phyloP scores from a whole-genome alignment of 106 monocot species.

The Phalaenopsis aphrodite region DNA sequence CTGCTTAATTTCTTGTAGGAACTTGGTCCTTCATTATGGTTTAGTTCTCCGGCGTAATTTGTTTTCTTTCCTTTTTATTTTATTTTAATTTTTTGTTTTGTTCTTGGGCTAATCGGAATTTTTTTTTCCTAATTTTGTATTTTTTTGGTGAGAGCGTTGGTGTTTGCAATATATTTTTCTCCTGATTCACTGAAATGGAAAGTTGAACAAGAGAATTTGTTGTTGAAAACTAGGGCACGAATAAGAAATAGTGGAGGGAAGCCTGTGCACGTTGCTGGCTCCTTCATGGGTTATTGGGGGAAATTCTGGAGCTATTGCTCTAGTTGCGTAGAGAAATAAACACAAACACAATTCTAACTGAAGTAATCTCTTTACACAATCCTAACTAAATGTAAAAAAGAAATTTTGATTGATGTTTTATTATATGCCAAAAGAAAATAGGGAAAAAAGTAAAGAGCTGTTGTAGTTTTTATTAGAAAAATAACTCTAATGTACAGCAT shows the following conservation, averaged over 20 bases:
- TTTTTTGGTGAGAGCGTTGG: neutral
- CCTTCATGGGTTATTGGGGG: too few species aligned
- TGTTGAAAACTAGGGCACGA: conserved; percentile 3
- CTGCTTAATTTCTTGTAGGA: neutral
- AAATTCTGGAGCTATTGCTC: too few species aligned
- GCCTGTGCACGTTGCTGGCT: too few species aligned
- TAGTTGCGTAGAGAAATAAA: too few species aligned
- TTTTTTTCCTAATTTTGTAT: neutral
- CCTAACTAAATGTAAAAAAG: too few species aligned
- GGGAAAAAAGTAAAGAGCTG: too few species aligned
- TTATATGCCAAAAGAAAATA: too few species aligned
- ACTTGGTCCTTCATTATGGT: neutral
- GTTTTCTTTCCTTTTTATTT: neutral
- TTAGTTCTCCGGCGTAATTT: neutral
- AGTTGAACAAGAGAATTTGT: neutral
- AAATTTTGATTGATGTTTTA: too few species aligned
- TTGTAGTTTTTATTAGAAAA: too few species aligned
- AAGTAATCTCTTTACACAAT: too few species aligned
- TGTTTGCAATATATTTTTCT: neutral
- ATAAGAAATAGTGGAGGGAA: neutral
- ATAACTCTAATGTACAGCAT: too few species aligned
- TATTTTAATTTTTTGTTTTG: neutral
- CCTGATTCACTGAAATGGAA: neutral
- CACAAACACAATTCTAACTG: too few species aligned
- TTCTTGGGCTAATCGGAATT: neutral